A percentile compares a stretch with the other conserved stretches of the same genome.
Conservation (phyloP, 2,329 filamentous ascomycete genomes). For the Aspergillus cejpii region DNA sequence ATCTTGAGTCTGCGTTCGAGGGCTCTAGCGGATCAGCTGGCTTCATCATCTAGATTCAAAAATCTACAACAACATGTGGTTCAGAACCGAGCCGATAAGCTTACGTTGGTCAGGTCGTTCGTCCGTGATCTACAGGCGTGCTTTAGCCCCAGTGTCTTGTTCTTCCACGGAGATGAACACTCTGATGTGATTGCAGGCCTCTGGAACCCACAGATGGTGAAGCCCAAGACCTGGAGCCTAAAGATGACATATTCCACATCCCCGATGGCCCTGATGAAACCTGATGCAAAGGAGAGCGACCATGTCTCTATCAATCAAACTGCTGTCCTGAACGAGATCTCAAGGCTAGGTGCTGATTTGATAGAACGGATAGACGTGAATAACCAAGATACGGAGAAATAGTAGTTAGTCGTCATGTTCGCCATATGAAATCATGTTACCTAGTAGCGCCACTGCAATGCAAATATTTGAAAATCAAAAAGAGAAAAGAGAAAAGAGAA, state of each 20-base stretch:
- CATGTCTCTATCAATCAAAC: slow-evolving; percentile 34
- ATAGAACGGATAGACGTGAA: slow-evolving; percentile 59
- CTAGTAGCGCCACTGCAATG: slow-evolving; percentile 31
- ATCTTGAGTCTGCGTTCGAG: slow-evolving; percentile 64
- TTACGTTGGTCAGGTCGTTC: slow-evolving; percentile 57
- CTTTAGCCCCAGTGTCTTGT: slow-evolving; percentile 65
- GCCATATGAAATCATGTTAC: slow-evolving; percentile 11
- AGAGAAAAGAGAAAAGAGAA: slow-evolving; percentile 3
- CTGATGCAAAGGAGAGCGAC: slow-evolving; percentile 11
- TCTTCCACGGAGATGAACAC: slow-evolving; percentile 64
- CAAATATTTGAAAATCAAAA: slow-evolving; percentile 9
- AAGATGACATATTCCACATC: slow-evolving; percentile 36
- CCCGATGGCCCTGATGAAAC: slow-evolving; percentile 15
- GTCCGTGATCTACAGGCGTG: slow-evolving; percentile 59
- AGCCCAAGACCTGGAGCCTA: slow-evolving; percentile 30
- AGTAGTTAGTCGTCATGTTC: slow-evolving; percentile 8
- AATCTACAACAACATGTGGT: slow-evolving; percentile 59
- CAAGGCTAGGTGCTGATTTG: slow-evolving; percentile 53
- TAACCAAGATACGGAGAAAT: slow-evolving; percentile 13
- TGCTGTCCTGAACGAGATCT: slow-evolving; percentile 42
- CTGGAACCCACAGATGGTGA: slow-evolving; percentile 52
- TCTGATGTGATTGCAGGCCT: slow-evolving; percentile 56
- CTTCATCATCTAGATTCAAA: slow-evolving; percentile 56
- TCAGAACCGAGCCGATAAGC: slow-evolving; percentile 44
- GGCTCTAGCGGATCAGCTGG: slow-evolving; percentile 37